Conservation (phyloP, 106 monocot species). For the Acorus gramineus region DNA sequence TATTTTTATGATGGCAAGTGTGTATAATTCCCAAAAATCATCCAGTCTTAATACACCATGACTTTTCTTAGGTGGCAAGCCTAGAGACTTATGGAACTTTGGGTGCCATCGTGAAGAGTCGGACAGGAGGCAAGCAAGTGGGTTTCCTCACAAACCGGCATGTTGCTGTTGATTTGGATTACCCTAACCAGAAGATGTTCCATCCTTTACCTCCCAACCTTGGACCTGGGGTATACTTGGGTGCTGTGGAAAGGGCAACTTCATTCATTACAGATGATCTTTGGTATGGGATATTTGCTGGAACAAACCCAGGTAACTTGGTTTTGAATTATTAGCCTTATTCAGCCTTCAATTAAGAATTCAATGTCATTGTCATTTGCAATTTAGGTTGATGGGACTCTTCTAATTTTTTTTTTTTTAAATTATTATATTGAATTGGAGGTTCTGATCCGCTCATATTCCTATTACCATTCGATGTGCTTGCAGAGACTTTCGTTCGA, state of each 20-base stretch:
- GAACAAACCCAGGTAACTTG: constrained; percentile 7
- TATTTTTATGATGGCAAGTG: neutral
- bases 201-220: constrained; percentile 5
- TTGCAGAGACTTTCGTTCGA: constrained; percentile 91
- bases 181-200: constrained; percentile 8
- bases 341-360: neutral
- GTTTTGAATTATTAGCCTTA: constrained; percentile 5
- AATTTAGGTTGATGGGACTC: too few species aligned
- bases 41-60: neutral
- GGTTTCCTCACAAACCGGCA: constrained; percentile 33
- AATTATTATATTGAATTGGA: neutral
- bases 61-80: constrained; percentile 60
- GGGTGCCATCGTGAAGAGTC: constrained; percentile 3
- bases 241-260: constrained; percentile 5
- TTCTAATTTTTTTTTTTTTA: neutral
- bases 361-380: neutral
- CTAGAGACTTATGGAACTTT: constrained; percentile 30
- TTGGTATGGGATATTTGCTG: constrained; percentile 7
- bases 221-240: constrained; percentile 4
- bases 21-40: neutral
- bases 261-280: constrained; percentile 4
- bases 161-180: constrained; percentile 56
- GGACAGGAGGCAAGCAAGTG: neutral
- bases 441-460: constrained; percentile 31
- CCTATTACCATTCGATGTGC: constrained; percentile 19